Conservation (phyloP, 768 basidiomycete species). For the Strobilomyces confusus region DNA sequence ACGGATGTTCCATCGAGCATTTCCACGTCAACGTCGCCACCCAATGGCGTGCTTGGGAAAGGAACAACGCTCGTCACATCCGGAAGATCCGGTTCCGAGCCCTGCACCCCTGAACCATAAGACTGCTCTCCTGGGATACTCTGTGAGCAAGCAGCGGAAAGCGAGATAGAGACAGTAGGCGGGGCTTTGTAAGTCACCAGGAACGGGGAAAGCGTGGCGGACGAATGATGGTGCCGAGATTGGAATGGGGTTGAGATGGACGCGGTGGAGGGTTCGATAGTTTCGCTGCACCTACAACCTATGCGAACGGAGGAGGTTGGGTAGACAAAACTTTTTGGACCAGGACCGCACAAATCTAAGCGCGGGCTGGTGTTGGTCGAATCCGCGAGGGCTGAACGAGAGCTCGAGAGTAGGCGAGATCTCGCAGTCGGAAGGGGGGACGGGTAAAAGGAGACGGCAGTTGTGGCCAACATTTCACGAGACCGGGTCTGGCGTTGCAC, state of each 20-base stretch:
- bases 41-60: conserved; percentile 32
- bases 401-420: not conserved
- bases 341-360: conserved; percentile 1
- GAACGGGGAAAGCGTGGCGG: conserved; percentile 16
- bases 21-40: conserved; percentile 20
- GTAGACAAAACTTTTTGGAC: conserved; percentile 11
- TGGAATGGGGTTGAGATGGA: not conserved
- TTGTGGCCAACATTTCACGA: conserved; percentile 19
- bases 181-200: conserved; percentile 30
- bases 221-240: conserved; percentile 7
- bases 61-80: conserved; percentile 33
- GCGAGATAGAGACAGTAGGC: conserved; percentile 37
- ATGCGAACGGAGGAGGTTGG: conserved; percentile 20
- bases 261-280: not conserved
- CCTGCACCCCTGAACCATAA: conserved; percentile 3
- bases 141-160: conserved; percentile 33
- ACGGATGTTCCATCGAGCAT: conserved; percentile 28
- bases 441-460: conserved; percentile 1
- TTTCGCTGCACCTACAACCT: conserved; percentile 8
- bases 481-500: conserved; percentile 6
- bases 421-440: not conserved
- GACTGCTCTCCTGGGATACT: not conserved
- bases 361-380: conserved; percentile 23
- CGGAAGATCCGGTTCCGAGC: conserved; percentile 21
- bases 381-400: conserved; percentile 23